A percentile compares a stretch with the other conserved stretches of the same genome.
Evolutionary conservation across 1,139 yeast species (phyloP).

Genomic region (Meyerozyma smithsonii): DNA sequence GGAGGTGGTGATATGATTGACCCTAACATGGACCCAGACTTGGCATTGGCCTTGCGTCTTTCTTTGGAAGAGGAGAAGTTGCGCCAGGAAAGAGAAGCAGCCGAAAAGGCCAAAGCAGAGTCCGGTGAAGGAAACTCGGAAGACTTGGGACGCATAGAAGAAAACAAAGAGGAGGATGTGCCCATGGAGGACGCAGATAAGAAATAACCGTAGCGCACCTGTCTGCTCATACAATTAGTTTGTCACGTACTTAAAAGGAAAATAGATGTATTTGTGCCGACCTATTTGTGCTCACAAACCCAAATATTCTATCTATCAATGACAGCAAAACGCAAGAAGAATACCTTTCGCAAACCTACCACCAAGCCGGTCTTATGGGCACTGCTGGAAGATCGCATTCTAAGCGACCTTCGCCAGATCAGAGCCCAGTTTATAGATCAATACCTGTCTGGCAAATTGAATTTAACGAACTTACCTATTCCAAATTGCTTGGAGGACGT

Average conservation of each 20-base stretch:
- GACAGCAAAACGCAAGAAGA: neutral
- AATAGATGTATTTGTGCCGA: neutral
- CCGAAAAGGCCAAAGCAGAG: slow-evolving; percentile 32
- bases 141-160: slow-evolving; percentile 33
- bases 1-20: slow-evolving; percentile 66
- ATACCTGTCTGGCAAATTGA: slow-evolving; percentile 43
- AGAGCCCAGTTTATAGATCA: slow-evolving; percentile 9
- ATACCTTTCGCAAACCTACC: neutral
- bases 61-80: slow-evolving; percentile 80
- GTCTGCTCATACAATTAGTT: neutral
- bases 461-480: slow-evolving; percentile 49
- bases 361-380: neutral
- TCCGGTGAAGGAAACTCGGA: slow-evolving; percentile 11
- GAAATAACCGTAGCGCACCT: neutral
- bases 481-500: slow-evolving; percentile 48
- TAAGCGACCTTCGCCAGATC: neutral
- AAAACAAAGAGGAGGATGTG: slow-evolving; percentile 18
- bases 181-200: slow-evolving; percentile 7
- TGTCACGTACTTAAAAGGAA: neutral
- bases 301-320: neutral
- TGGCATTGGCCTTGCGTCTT: slow-evolving; percentile 87
- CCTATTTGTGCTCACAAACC: neutral
- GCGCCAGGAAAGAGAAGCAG: slow-evolving; percentile 62
- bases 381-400: neutral
- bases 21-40: slow-evolving; percentile 93